Percentiles rank a stretch among this genome's conserved stretches.
Conservation (phyloP, 1,284 basidiomycete species). For the Melampsora americana region DNA sequence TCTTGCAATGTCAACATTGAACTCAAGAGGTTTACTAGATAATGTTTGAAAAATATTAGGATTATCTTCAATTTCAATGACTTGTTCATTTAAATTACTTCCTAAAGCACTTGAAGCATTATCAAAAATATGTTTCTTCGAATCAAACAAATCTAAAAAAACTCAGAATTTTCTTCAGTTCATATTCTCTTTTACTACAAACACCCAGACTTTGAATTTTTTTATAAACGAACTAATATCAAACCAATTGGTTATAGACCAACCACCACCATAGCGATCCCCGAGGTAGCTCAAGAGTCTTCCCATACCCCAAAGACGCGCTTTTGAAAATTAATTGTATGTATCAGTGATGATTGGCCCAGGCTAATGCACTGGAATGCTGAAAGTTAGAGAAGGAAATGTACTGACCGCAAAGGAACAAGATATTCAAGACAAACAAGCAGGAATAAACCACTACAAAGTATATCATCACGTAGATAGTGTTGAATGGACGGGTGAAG, state of each 20-base stretch:
- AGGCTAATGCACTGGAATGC: too few relatives aligned
- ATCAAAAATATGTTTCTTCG: not conserved
- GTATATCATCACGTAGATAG: too few relatives aligned
- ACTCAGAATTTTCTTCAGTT: too few relatives aligned
- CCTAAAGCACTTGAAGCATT: not conserved
- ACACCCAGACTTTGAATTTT: too few relatives aligned
- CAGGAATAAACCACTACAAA: too few relatives aligned
- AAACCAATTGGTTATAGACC: conserved; percentile 34
- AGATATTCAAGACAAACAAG: too few relatives aligned
- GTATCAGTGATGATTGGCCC: too few relatives aligned
- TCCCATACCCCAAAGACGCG: conserved; percentile 18
- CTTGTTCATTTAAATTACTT: not conserved
- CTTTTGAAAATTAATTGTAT: not conserved
- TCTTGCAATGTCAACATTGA: conserved; percentile 9
- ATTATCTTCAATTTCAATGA: not conserved
- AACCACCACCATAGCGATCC: conserved; percentile 24
- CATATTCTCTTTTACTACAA: too few relatives aligned
- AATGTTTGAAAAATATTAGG: not conserved
- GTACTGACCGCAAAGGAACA: conserved; percentile 29
- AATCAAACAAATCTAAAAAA: conserved; percentile 10
- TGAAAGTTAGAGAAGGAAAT: too few relatives aligned
- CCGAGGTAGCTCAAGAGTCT: conserved; percentile 22
- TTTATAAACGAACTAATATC: conserved; percentile 23
- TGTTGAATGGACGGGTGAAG: too few relatives aligned
- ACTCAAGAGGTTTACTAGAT: not conserved